Evolutionary conservation across 2,329 filamentous ascomycete genomes (phyloP).

Genomic region (Xylogone sp.): DNA sequence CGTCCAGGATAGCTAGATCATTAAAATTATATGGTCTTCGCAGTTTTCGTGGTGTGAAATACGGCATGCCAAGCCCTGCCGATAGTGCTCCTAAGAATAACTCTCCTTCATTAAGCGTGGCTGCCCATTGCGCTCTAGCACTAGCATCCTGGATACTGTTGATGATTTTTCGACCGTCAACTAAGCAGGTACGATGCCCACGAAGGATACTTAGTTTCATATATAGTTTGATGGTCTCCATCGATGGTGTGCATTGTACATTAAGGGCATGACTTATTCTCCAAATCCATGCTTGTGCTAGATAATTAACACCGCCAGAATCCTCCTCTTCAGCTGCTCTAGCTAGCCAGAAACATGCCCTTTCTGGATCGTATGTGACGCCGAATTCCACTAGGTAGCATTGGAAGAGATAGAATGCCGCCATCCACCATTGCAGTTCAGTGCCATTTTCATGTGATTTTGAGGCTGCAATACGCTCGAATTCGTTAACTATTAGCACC

Average conservation of each 20-base stretch:
- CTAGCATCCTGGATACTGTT: not conserved
- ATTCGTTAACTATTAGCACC: not conserved
- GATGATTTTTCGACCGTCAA: not conserved
- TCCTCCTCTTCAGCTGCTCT: not conserved
- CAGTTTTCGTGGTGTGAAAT: not conserved
- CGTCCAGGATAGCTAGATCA: not conserved
- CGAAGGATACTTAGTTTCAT: too few relatives aligned
- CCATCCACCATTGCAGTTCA: not conserved
- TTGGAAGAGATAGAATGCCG: slow-evolving; percentile 1
- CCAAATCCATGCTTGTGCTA: slow-evolving; percentile 1
- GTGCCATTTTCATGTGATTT: not conserved
- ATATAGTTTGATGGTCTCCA: not conserved
- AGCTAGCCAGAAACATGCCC: not conserved
- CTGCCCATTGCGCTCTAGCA: not conserved
- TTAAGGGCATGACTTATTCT: not conserved
- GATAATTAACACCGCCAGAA: not conserved
- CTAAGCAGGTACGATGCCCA: too few relatives aligned
- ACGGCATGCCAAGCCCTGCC: not conserved
- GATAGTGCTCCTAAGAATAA: not conserved
- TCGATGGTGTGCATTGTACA: not conserved
- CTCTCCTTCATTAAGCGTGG: not conserved
- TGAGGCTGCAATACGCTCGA: not conserved
- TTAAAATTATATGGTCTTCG: not conserved
- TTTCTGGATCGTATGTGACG: not conserved
- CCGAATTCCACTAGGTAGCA: slow-evolving; percentile 1